Percentiles rank a stretch among this genome's conserved stretches.
phyloP scores from a whole-genome alignment of 768 basidiomycete species.

The Galerina sulciceps region DNA sequence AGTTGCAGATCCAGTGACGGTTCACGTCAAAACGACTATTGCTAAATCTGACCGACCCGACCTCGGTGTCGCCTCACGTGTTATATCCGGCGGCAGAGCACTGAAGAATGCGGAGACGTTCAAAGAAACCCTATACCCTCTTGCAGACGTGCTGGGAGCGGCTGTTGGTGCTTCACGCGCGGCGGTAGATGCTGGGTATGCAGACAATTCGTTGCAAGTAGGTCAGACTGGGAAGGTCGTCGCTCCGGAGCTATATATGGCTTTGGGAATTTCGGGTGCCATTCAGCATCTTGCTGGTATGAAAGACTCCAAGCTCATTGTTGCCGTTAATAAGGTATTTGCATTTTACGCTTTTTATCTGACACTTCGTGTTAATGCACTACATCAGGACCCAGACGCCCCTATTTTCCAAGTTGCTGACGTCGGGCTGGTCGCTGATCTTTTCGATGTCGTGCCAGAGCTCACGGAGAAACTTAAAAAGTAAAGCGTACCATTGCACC shows the following conservation, averaged over 20 bases:
- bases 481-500: constrained; percentile 5
- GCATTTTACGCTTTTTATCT: not conserved
- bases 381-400: constrained; percentile 84
- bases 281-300: constrained; percentile 99
- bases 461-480: constrained; percentile 84
- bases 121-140: constrained; percentile 79
- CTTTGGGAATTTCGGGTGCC: constrained; percentile 96
- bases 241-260: constrained; percentile 95
- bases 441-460: constrained; percentile 92
- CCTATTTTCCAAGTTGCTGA: constrained; percentile 99
- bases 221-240: constrained; percentile 99
- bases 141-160: constrained; percentile 92
- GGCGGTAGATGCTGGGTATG: constrained; percentile 97
- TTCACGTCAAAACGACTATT: constrained; percentile 75
- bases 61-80: constrained; percentile 81
- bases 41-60: constrained; percentile 94
- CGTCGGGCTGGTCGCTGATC: constrained; percentile 90
- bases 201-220: constrained; percentile 98
- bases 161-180: constrained; percentile 98
- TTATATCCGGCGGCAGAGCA: constrained; percentile 95
- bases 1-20: constrained; percentile 57
- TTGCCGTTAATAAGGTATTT: constrained; percentile 93
- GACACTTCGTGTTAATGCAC: constrained; percentile 9
- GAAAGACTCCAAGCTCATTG: constrained; percentile 99
- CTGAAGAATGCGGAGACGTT: constrained; percentile 97